Evolutionary conservation across 768 basidiomycete genomes (phyloP), one percentile per base, ranked within the genome.

Genomic region (Rossbeevera mucosa): DNA sequence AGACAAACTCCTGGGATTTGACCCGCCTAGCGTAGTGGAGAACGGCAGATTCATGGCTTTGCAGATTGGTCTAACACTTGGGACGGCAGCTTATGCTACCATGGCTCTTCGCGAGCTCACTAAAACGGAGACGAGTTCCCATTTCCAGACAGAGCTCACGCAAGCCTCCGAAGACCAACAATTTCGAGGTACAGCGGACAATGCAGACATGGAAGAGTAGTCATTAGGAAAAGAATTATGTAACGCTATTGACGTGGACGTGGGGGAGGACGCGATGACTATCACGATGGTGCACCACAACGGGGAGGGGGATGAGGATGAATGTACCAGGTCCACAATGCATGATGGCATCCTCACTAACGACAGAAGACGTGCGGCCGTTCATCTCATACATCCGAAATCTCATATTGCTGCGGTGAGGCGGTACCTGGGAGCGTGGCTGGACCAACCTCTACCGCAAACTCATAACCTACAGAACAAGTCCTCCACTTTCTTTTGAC

Each of bases 41-140:
- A 79, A 87, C 44, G 94, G 94, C 22, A 86, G 82, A 62, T 95
- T 95, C 67, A 74, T 84, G 68, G 94, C 95, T 4, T 72, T 99
- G 30, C 94, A 94, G 63, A 82, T 99, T 55, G 73, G 84, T 33
- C 71, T 97, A 49, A 82, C 78, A n/a, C 79, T 99, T 14, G 92
- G 90, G 13, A 91, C 92, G 7, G 89, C 92, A 0, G 87, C 92
- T 5, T 99, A 97, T 70, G 96, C 96, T 2, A 99, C 96, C 2
- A 99, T 99, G 96, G 95, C 94, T 4, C 69, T 99, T 59, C 82
- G 93, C 38, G 93, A 96, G 71, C 82, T 96, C 41, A 93, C 94
- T 13, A 98, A 95, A 73, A 91, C 88, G 29, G 94, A 97, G 63
- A 97, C 94, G 18, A 93, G 91, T 66, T 86, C 92, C 36, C 92